Evolutionary conservation across 2,329 filamentous ascomycete species (phyloP).

Genomic region (Fusarium goolgardi): DNA sequence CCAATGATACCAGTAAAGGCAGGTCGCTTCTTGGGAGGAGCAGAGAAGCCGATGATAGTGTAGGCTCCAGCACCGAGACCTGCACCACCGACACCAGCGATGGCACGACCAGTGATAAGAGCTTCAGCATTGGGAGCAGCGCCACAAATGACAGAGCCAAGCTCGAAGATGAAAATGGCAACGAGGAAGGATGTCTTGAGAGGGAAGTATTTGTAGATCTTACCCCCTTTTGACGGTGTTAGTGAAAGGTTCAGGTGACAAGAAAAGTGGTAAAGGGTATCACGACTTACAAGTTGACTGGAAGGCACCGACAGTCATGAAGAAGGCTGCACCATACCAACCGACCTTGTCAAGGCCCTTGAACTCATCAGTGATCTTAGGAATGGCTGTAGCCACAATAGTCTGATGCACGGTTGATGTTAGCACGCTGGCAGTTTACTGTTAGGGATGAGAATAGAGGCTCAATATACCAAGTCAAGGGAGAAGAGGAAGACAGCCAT

Average conservation of each 20-base stretch:
- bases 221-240: conserved; percentile 54
- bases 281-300: conserved; percentile 56
- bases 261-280: conserved; percentile 17
- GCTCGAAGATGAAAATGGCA: conserved; percentile 64
- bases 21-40: conserved; percentile 51
- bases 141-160: conserved; percentile 64
- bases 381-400: conserved; percentile 68
- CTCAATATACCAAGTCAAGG: conserved; percentile 57
- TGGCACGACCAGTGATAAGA: conserved; percentile 64
- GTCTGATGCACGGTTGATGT: conserved; percentile 51
- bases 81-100: conserved; percentile 60
- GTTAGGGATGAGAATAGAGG: conserved; percentile 4
- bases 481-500: conserved; percentile 63
- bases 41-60: conserved; percentile 61
- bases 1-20: conserved; percentile 55
- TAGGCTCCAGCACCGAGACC: conserved; percentile 62
- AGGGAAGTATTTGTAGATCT: conserved; percentile 64
- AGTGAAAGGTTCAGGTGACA: conserved; percentile 7
- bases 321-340: conserved; percentile 70
- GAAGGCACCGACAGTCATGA: conserved; percentile 60
- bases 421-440: not conserved
- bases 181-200: conserved; percentile 62
- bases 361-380: conserved; percentile 66
- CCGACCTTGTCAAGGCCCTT: conserved; percentile 63
- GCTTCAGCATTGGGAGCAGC: conserved; percentile 59